Evolutionary conservation across 208 protist genomes (phyloP), one percentile per base, ranked within the genome.

Genomic region (Acanthamoeba triangularis): DNA sequence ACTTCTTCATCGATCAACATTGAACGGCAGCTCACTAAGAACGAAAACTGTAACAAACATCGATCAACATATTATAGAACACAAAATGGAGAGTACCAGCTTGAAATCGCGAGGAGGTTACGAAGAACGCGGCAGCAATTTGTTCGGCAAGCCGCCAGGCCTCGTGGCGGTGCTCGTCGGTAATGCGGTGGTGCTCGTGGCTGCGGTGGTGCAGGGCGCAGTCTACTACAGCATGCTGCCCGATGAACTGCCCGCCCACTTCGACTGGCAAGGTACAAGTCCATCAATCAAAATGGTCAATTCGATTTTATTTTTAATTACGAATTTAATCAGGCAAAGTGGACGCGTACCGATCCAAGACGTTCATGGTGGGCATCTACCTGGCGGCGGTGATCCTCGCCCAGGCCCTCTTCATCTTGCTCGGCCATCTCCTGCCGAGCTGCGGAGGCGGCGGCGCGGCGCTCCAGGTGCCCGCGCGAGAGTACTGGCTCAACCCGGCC

Each of bases 401-500:
- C 47, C 76, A 85, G 44, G 44, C 47, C 2, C 76, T 85, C 18
- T 85, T 85, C 76, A 85, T 85, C 47, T 6, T 56, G 8, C 47
- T 85, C 23, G 76, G 76, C 47, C 76, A 85, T 30, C 35, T 85
- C 41, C 28, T 85, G 76, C 76, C 76, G 5, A 59, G 44, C 28
- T 85, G 76, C 44, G 4, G 76, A 1, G 28, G 28, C n/a, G 44
- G 44, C 76, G 14, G 59, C 23, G 59, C 69, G 69, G n/a, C 76
- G 23, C 76, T 85, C 41, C 14, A 85, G 8, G 44, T 85, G 20
- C 76, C 76, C 23, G 76, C 76, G 16, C 76, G 76, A 1, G 76
- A 85, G 76, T 85, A 85, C 76, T 85, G 76, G 76, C 76, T 85
- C 76, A 85, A 85, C 47, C 76, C 76, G 35, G 35, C 76, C 47